Base-by-base conservation (phyloP, 1,139 yeast species). In the Debaryomycetaceae sp. region DNA sequence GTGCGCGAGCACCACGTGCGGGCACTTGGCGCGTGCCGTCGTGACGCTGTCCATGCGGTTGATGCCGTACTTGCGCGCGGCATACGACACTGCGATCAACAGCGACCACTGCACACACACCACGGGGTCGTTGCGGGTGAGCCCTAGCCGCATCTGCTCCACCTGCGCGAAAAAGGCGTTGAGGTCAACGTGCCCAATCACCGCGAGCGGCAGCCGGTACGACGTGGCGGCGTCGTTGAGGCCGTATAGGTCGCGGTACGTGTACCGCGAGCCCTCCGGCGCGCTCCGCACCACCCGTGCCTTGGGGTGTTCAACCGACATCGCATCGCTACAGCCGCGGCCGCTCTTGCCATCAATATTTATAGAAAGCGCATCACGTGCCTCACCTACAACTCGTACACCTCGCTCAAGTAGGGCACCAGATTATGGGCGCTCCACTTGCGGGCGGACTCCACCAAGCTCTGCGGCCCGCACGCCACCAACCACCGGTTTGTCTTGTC, bases 121-220 rank as follows among this genome's bases (percentile, higher is more conserved):
- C 3, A 91, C 83, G 0, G 98, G 97, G 38, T 78, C 89, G 2
- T 77, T 75, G 2, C 63, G 63, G 1, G 77, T 57, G 9, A 82
- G 58, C 0, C 80, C 80, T 16, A 86, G 65, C 27, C 96, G 59
- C 5, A 84, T 64, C 45, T 83, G 93, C 47, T 91, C 97, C 22
- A 83, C 93, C 49, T 91, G 98, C 0, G 98, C 95, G 56, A 84
- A 91, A 55, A 89, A 91, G 10, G 97, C 96, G 58, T 91, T 95
- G 43, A 86, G 71, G 56, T 91, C 98, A 23, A 91, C 71, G 45
- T 88, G 93, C 3, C 83, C 89, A 28, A 91, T 73, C 11, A 83
- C 83, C 0, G 96, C 68, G n/a, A 91, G 57, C 2, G 91, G 88
- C 44, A 89, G 80, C 5, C 47, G 44, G 48, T 71, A 78, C 2